Conservation (phyloP, 495 filamentous ascomycete species). For the Terfezia claveryi region DNA sequence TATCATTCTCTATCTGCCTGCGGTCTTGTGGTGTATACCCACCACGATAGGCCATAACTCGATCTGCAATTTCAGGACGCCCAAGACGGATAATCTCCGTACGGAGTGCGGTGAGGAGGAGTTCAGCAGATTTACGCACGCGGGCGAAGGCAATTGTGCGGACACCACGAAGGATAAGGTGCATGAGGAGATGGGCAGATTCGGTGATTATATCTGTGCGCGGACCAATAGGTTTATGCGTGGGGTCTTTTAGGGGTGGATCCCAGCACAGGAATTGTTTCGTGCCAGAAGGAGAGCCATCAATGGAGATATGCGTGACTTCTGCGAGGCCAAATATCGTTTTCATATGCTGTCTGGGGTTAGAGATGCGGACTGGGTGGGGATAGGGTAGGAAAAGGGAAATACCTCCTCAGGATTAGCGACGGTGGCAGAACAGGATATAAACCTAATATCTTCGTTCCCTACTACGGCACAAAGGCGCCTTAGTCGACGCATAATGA, state of each 20-base stretch:
- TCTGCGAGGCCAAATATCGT: constrained; percentile 73
- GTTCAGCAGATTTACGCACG: constrained; percentile 70
- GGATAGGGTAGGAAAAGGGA: not conserved
- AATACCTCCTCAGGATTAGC: constrained; percentile 50
- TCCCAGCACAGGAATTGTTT: constrained; percentile 99
- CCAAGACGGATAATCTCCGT: constrained; percentile 37
- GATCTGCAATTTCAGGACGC: constrained; percentile 29
- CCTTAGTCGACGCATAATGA: constrained; percentile 80
- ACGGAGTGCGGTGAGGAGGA: constrained; percentile 57
- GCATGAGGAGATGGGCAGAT: constrained; percentile 70
- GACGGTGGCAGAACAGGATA: constrained; percentile 93
- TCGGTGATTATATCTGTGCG: constrained; percentile 65
- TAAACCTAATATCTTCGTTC: constrained; percentile 72
- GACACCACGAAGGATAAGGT: constrained; percentile 70
- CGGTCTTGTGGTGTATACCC: constrained; percentile 92
- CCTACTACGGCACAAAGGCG: constrained; percentile 81
- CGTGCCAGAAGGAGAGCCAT: constrained; percentile 77
- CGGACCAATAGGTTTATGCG: constrained; percentile 56
- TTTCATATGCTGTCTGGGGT: constrained; percentile 48
- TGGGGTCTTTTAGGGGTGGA: constrained; percentile 79
- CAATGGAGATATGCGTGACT: constrained; percentile 63
- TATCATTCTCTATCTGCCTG: constrained; percentile 73
- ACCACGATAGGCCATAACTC: constrained; percentile 84
- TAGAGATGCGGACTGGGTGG: not conserved
- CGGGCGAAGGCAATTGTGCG: constrained; percentile 87